Percentiles rank a stretch among this genome's conserved stretches.
These are phyloP conservation scores for Sugiyamaella neomexicana DNA, from an alignment of 1,139 yeast genomes.

Conservation along the genomic window DNA sequence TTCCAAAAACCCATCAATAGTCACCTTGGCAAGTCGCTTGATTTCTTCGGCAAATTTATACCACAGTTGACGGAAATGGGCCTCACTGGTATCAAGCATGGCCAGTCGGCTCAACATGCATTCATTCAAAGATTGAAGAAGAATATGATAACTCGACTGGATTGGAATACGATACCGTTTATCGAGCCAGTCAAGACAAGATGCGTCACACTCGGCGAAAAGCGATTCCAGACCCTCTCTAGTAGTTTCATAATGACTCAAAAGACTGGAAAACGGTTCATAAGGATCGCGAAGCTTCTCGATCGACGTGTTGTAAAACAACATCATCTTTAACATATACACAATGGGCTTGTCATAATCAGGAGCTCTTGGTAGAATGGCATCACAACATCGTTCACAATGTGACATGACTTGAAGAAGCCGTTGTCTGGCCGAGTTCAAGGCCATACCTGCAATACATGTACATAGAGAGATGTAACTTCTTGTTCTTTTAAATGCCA, in stretches of 20 bases:
- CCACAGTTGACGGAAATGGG: constrained; percentile 17
- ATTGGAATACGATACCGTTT: constrained; percentile 15
- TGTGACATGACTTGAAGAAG: constrained; percentile 17
- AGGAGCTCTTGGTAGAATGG: constrained; percentile 16
- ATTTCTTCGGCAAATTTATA: constrained; percentile 16
- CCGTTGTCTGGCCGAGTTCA: constrained; percentile 18
- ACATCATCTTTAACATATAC: constrained; percentile 19
- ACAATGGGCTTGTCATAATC: constrained; percentile 18
- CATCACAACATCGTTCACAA: constrained; percentile 17
- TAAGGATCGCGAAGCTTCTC: constrained; percentile 13
- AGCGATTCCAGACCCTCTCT: neutral
- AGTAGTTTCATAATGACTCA: constrained; percentile 11
- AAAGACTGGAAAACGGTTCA: constrained; percentile 13
- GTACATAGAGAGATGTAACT: constrained; percentile 19
- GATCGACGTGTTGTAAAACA: constrained; percentile 9
- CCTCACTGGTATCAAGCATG: constrained; percentile 12
- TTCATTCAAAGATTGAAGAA: constrained; percentile 18
- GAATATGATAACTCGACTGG: constrained; percentile 6
- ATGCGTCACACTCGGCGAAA: constrained; percentile 5
- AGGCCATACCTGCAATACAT: constrained; percentile 23
- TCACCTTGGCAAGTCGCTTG: constrained; percentile 10
- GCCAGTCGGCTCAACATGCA: constrained; percentile 17
- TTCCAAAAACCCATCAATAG: constrained; percentile 48
- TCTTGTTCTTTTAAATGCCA: constrained; percentile 16
- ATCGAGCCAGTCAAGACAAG: constrained; percentile 13